Base-by-base conservation (phyloP, 805 yeast species). In the Yamadazyma paraphyllophila region DNA sequence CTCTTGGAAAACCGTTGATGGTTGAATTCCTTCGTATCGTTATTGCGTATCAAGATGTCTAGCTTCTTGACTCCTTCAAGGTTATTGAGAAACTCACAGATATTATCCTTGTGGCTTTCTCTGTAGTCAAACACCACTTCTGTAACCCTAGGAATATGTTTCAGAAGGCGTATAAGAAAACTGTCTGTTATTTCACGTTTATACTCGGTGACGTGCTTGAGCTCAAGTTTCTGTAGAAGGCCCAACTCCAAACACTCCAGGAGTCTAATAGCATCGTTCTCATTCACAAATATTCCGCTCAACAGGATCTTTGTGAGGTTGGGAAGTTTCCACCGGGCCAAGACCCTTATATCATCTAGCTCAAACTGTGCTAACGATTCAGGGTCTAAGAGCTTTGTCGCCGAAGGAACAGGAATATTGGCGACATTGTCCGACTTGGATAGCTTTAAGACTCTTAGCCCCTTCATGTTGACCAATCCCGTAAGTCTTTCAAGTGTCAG, bases 21-120 rank as follows among this genome's bases (percentile, higher is more conserved):
- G 8, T 48, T 48, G 7, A 47, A 45, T 17, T 20, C 34, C 29
- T 54, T 59, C 4, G 71, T 62, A 8, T 60, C 60, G 48, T 74
- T 74, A 60, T 66, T 61, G n/a, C 76, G 57, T 5, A 76, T 64
- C 0, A 63, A 60, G 8, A 76, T 41, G 46, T 76, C 78, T 10
- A 76, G 57, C 31, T 67, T 61, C 15, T 53, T 47, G n/a, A 77
- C 51, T 1, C 43, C 46, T 7, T 46, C 33, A 1, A 57, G 38
- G 1, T 31, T 5, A 1, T 33, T 24, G 2, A 74, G 54, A 49
- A 75, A 73, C 1, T 47, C 51, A 1, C 71, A 71, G 0, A 73
- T 70, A 1, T 71, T 62, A 53, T 75, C 80, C n/a, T 62, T 51
- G 12, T 60, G 40, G 12, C 69, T 61, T 51, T 76, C 78, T 40